Evolutionary conservation across 176 grass and related monocot species (phyloP), one percentile per base, ranked within the genome.

Genomic region (Aegilops tauschii): DNA sequence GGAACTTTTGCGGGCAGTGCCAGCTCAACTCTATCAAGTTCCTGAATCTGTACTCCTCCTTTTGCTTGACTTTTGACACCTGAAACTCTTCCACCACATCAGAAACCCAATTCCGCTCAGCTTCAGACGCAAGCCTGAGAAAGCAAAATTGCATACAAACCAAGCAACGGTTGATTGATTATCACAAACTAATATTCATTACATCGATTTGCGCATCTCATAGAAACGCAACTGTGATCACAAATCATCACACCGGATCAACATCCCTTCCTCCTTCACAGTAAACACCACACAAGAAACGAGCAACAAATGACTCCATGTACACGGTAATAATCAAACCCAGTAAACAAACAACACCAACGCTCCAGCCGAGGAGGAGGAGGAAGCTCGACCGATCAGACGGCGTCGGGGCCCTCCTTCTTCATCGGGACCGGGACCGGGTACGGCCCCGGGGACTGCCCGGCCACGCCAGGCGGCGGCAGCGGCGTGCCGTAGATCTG

Each of bases 401-500:
- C 87, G 77, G 11, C 82, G 28, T 80, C 85, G 21, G 83, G 31
- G 6, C 80, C 90, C 7, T 84, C 49, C 17, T 90, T 94, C 65
- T 62, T 92, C 69, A 79, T 1, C 63, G 72, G 69, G 62, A 61
- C 50, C 68, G 71, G 69, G 73, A 50, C 56, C 69, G 72, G 69
- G 78, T 78, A 68, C n/a, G 84, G 89, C 3, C 68, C 52, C 12
- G 87, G 32, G 0, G 80, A 32, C 14, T 65, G 62, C 6, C 3
- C 50, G 49, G 4, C 49, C 5, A 82, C 69, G 40, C 92, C 88
- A 0, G 92, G 88, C 2, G 92, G 92, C 32, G 90, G 92, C 76
- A 86, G 66, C 0, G 94, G 94, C 35, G 82, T 70, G 63, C 94
- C 88, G 45, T 92, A 97, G 18, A 92, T 45, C 86, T 94, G 94